These are phyloP conservation scores for Tetradesmus lagerheimii DNA, from an alignment of 139 green algal species.

Conservation along the genomic window DNA sequence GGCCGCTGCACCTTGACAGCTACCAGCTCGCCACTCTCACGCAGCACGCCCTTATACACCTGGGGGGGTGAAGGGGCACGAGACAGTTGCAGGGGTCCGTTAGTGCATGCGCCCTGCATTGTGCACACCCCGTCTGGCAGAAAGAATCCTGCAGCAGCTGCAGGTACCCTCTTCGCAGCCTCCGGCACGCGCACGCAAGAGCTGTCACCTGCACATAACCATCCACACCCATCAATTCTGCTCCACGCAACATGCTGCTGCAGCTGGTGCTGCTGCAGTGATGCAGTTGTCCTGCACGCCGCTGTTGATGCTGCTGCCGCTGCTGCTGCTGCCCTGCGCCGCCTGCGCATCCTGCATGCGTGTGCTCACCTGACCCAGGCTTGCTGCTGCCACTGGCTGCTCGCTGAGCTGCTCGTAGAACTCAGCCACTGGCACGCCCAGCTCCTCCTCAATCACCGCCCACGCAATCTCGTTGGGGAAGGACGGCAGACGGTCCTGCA, in stretches of 20 bases:
- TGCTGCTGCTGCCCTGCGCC: background rate
- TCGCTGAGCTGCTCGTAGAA: conserved; percentile 78
- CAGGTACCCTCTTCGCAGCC: no score
- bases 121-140: no score
- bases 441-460: conserved; percentile 89
- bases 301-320: no score
- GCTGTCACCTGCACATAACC: no score
- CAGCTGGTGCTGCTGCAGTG: background rate
- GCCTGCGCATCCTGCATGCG: background rate
- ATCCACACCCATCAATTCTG: background rate
- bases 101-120: no score
- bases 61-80: conserved; percentile 45
- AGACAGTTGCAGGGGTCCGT: no score
- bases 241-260: background rate
- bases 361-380: conserved; percentile 84
- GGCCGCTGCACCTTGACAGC: conserved; percentile 98
- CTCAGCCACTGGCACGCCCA: conserved; percentile 67
- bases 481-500: conserved; percentile 86
- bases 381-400: conserved; percentile 87
- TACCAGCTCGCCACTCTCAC: conserved; percentile 83
- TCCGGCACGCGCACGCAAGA: no score
- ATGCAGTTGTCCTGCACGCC: background rate
- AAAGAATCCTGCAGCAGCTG: no score
- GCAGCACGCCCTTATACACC: conserved; percentile 88
- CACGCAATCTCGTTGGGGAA: conserved; percentile 80